Evolutionary conservation across 345 rosid genomes (phyloP), one percentile per base, ranked within the genome.

Genomic region (Rhodamnia argentea): DNA sequence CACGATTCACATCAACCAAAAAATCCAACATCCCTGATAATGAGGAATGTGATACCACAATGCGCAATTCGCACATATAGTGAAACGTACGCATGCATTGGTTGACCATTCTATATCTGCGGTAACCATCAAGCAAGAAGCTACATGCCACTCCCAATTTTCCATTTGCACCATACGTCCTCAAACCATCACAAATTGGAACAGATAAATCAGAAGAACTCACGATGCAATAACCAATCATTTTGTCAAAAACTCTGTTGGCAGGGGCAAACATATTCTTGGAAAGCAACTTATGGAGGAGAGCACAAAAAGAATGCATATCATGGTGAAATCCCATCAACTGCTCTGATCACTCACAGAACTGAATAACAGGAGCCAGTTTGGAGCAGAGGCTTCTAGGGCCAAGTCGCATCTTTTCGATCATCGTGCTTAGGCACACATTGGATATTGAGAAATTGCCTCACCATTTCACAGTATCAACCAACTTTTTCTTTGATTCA

Each of bases 111-210:
- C 90, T 90, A 59, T 88, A 86, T 78, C 87, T 88, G 82, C 90
- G 32, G 78, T 84, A 93, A 58, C 86, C 18, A 47, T 93, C 90
- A 83, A 92, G 85, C 87, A 92, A 88, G 87, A 91, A 89, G 85
- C 87, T 85, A 55, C 26, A 87, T n/a, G 87, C 82, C 84, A 29
- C 83, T 81, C 90, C 59, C 15, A 37, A 13, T 52, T 84, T 9
- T 62, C n/a, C 44, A 85, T 22, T 18, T 37, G 81, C 47, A 18
- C 81, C 47, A 70, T 37, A 70, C 81, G 47, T 37, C 81, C 24
- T 70, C 81, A 70, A 24, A 37, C 81, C 85, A 74, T 88, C 89
- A 47, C 9, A 10, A 74, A 88, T 78, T 59, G 23, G 37, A 37
- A 40, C 82, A 37, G 88, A 78, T 87, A 87, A 84, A 59, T 89